Percentiles rank a stretch among this genome's conserved stretches.
Conservation (phyloP, 805 yeast species). For the Ogataea pignaliae region DNA sequence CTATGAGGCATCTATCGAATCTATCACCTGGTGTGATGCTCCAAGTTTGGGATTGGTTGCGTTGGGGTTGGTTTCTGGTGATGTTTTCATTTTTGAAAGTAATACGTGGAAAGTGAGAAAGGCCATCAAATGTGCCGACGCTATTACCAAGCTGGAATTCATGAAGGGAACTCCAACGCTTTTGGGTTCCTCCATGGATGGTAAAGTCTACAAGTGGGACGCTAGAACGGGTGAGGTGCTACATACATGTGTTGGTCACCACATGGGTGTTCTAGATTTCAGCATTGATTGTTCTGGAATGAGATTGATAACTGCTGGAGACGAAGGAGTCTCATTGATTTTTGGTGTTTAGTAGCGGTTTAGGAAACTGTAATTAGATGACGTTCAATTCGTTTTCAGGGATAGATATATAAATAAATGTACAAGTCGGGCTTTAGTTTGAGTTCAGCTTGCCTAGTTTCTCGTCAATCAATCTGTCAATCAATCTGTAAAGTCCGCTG, state of each 20-base stretch:
- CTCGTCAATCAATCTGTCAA: slow-evolving; percentile 44
- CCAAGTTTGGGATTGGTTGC: slow-evolving; percentile 63
- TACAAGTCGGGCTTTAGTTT: background rate
- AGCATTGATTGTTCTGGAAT: slow-evolving; percentile 60
- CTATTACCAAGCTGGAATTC: slow-evolving; percentile 77
- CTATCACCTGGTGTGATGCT: slow-evolving; percentile 68
- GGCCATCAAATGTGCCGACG: slow-evolving; percentile 65
- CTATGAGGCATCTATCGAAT: slow-evolving; percentile 67
- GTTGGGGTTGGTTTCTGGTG: slow-evolving; percentile 86
- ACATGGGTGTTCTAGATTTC: slow-evolving; percentile 90
- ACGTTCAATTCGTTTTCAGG: background rate
- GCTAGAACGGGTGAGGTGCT: slow-evolving; percentile 76
- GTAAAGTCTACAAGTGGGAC: slow-evolving; percentile 83
- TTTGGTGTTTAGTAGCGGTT: slow-evolving; percentile 38
- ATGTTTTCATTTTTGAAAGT: slow-evolving; percentile 75
- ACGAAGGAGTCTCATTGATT: slow-evolving; percentile 88
- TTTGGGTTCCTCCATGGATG: slow-evolving; percentile 77
- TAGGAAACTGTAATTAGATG: too few species aligned
- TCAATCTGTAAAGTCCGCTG: slow-evolving; percentile 46
- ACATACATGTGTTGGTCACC: slow-evolving; percentile 85
- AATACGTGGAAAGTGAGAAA: slow-evolving; percentile 84
- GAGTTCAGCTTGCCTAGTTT: slow-evolving; percentile 27
- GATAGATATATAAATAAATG: background rate
- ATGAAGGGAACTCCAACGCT: slow-evolving; percentile 50
- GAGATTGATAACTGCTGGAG: slow-evolving; percentile 87